A percentile compares a stretch with the other conserved stretches of the same genome.
These are phyloP conservation scores for Suhomyces faveliae DNA, from an alignment of 805 yeast genomes.

Conservation along the genomic window DNA sequence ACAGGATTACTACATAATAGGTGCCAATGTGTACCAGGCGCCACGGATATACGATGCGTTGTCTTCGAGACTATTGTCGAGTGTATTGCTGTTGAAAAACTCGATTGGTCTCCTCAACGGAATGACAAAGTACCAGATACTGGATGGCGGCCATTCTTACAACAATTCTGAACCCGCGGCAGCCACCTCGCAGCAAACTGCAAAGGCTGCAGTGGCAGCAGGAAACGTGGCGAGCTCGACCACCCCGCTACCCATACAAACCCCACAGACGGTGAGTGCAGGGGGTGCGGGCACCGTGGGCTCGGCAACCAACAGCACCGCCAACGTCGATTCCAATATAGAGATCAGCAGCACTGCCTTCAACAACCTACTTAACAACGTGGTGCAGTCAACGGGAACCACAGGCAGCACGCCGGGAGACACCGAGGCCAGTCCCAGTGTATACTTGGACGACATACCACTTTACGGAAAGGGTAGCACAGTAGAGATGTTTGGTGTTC, in stretches of 20 bases:
- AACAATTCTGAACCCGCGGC: slow-evolving; percentile 13
- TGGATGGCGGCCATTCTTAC: slow-evolving; percentile 36
- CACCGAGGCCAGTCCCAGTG: slow-evolving; percentile 16
- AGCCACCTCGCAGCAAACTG: slow-evolving; percentile 8
- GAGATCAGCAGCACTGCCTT: slow-evolving; percentile 32
- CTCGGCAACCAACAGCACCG: slow-evolving; percentile 8
- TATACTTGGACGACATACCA: slow-evolving; percentile 39
- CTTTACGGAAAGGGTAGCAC: slow-evolving; percentile 40
- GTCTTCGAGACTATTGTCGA: slow-evolving; percentile 57
- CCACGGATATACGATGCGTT: slow-evolving; percentile 74
- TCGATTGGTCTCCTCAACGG: slow-evolving; percentile 32
- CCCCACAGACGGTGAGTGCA: slow-evolving; percentile 16
- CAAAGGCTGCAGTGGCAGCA: slow-evolving; percentile 7
- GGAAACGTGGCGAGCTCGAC: slow-evolving; percentile 4
- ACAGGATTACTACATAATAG: slow-evolving; percentile 83
- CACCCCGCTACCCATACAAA: slow-evolving; percentile 12
- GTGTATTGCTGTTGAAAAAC: slow-evolving; percentile 35
- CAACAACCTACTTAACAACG: slow-evolving; percentile 29
- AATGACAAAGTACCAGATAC: slow-evolving; percentile 31
- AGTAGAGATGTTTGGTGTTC: slow-evolving; percentile 35
- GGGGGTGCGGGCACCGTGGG: slow-evolving; percentile 9
- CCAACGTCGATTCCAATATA: slow-evolving; percentile 10
- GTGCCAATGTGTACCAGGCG: slow-evolving; percentile 90
- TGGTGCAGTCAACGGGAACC: slow-evolving; percentile 15
- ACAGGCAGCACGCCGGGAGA: background rate